Base-by-base conservation (phyloP, 345 rosid genomes). In the Sonneratia caseolaris region DNA sequence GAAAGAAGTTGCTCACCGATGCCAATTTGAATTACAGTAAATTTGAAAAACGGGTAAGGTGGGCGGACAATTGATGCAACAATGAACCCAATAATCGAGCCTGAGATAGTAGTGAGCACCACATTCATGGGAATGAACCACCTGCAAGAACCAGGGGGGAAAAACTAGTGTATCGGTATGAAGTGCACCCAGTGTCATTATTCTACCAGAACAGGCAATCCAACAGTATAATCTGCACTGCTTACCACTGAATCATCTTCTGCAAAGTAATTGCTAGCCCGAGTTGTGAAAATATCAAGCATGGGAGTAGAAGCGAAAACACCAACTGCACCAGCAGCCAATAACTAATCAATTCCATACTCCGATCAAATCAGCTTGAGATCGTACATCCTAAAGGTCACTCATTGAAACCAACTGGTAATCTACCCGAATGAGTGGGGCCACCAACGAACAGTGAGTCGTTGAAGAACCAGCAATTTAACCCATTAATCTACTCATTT, bases 71-170 rank as follows among this genome's bases (percentile, higher is more conserved):
- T 66, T 68, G 78, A 78, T 19, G 94, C 97, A 73, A 89, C 83
- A 21, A 72, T 35, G 5, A 88, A 83, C 55, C 99, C 99, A 48
- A 96, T 92, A 5, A 89, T 47, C 1, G 99, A 91, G 43, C 99
- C 99, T 0, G 88, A 83, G 75, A 88, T 80, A 55, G 91, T 70
- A 56, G 79, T 88, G 15, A 96, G 89, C 75, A 96, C 77, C 71
- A 92, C 91, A 80, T 96, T 96, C 74, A 87, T 75, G 10, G 98
- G 99, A 83, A 96, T 96, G 73, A 92, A 96, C 99, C 99, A 96
- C 98, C 98, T 95, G 86, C 62, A 81, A 70, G 7, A 74, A 37
- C 7, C 64, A 62, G 38, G 66, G 35, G 45, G 10, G 45, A 55
- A 55, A 7, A 3, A 55, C 18, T 49, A 16, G 21, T 0, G 22